Evolutionary conservation across 2,329 filamentous ascomycete genomes (phyloP).

Genomic region (Cladosporium sp.): DNA sequence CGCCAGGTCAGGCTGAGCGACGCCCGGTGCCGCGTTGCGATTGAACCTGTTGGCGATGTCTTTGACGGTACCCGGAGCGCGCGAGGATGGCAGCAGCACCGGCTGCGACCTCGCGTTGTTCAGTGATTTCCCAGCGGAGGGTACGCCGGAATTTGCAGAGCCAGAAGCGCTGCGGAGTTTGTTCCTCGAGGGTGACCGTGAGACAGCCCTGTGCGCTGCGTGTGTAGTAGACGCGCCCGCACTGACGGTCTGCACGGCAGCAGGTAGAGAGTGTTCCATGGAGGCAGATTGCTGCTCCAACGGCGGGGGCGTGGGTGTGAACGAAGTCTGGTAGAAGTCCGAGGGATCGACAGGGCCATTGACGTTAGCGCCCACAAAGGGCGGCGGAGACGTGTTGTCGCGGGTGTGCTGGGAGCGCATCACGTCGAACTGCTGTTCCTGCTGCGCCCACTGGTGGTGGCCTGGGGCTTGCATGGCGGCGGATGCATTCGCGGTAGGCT

Average conservation of each 20-base stretch:
- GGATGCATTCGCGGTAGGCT: constrained; percentile 5
- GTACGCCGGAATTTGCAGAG: constrained; percentile 8
- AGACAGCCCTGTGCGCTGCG: constrained; percentile 4
- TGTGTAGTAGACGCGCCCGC: background rate
- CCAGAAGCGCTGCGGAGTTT: constrained; percentile 18
- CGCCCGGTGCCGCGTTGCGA: constrained; percentile 34
- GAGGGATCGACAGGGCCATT: constrained; percentile 17
- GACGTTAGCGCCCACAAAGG: constrained; percentile 14
- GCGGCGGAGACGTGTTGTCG: constrained; percentile 9
- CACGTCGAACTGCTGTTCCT: constrained; percentile 8
- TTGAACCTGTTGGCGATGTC: constrained; percentile 77
- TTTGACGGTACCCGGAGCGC: constrained; percentile 49
- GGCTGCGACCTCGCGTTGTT: constrained; percentile 24
- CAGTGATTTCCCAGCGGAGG: constrained; percentile 12
- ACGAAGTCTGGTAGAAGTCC: constrained; percentile 15
- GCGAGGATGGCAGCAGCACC: constrained; percentile 23
- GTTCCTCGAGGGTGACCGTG: constrained; percentile 7
- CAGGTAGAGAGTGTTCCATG: constrained; percentile 2
- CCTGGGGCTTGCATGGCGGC: constrained; percentile 8
- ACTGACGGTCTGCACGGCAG: constrained; percentile 9
- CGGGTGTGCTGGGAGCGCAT: background rate
- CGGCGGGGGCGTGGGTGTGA: constrained; percentile 10
- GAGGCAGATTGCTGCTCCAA: constrained; percentile 10
- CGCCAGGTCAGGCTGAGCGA: constrained; percentile 15
- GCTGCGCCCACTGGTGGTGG: constrained; percentile 7